Evolutionary conservation across 345 rosid genomes (phyloP).

Genomic region (Angophora floribunda): DNA sequence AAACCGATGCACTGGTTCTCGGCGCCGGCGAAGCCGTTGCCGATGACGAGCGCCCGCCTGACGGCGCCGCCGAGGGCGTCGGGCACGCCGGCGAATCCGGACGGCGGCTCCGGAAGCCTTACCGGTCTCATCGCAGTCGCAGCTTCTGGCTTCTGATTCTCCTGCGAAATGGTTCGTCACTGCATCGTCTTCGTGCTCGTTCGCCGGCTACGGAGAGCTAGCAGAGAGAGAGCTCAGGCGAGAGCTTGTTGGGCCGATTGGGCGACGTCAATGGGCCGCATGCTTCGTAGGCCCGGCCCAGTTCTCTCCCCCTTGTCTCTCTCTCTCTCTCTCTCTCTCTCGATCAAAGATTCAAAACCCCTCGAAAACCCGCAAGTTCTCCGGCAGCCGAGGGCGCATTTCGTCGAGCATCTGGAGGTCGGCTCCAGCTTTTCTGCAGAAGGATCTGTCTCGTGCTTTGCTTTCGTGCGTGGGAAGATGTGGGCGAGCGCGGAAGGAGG

Average conservation of each 20-base stretch:
- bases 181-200: neutral
- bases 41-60: constrained; percentile 57
- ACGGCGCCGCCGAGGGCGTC: constrained; percentile 15
- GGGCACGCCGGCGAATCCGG: constrained; percentile 1
- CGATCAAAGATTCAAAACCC: neutral
- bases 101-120: constrained; percentile 17
- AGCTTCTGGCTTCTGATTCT: neutral
- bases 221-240: neutral
- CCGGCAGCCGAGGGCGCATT: neutral
- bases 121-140: constrained; percentile 15
- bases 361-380: neutral
- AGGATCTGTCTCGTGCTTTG: neutral
- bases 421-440: neutral
- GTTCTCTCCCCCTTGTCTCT: neutral
- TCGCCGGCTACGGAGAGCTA: neutral
- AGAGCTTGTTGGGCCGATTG: neutral
- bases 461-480: constrained; percentile 19
- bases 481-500: constrained; percentile 73
- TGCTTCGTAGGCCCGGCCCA: neutral
- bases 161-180: neutral
- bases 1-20: constrained; percentile 87
- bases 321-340: neutral
- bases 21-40: constrained; percentile 91
- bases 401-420: neutral
- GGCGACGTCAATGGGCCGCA: neutral